Conservation (phyloP, 495 filamentous ascomycete genomes). For the Cryomyces antarcticus region DNA sequence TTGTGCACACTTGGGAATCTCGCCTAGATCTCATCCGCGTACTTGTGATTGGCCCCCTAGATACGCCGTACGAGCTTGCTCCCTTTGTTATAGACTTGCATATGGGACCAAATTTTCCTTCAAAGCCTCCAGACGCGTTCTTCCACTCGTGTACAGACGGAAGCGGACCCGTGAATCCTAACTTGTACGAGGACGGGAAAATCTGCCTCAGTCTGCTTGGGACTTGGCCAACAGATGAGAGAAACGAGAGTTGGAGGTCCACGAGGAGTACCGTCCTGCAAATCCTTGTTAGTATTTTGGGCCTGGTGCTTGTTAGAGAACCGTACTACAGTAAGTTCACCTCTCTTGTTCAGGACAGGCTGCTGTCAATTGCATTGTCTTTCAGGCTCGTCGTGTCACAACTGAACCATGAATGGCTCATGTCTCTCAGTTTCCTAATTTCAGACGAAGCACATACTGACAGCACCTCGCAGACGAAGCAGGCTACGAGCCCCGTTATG, state of each 20-base stretch:
- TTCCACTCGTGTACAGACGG: conserved; percentile 32
- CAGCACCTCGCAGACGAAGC: conserved; percentile 28
- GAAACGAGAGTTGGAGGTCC: conserved; percentile 33
- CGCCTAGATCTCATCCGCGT: conserved; percentile 36
- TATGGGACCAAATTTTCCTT: conserved; percentile 26
- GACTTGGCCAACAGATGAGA: conserved; percentile 33
- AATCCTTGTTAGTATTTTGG: conserved; percentile 37
- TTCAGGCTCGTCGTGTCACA: no score
- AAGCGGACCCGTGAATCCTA: conserved; percentile 35
- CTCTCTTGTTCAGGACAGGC: not conserved
- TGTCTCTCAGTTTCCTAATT: no score
- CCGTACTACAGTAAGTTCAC: conserved; percentile 37
- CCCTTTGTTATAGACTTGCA: conserved; percentile 40
- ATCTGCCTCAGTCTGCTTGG: conserved; percentile 40
- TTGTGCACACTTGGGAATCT: conserved; percentile 37
- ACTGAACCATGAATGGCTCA: no score
- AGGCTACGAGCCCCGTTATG: conserved; percentile 29
- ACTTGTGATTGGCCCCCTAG: conserved; percentile 34
- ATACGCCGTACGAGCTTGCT: conserved; percentile 40
- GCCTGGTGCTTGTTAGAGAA: conserved; percentile 35
- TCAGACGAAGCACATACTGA: no score
- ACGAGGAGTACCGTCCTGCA: conserved; percentile 32
- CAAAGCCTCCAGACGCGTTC: conserved; percentile 25
- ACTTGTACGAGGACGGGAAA: conserved; percentile 41
- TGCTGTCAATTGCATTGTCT: no score